Evolutionary conservation across 176 grass and related monocot species (phyloP), one percentile per base, ranked within the genome.

Genomic region (Areca catechu): DNA sequence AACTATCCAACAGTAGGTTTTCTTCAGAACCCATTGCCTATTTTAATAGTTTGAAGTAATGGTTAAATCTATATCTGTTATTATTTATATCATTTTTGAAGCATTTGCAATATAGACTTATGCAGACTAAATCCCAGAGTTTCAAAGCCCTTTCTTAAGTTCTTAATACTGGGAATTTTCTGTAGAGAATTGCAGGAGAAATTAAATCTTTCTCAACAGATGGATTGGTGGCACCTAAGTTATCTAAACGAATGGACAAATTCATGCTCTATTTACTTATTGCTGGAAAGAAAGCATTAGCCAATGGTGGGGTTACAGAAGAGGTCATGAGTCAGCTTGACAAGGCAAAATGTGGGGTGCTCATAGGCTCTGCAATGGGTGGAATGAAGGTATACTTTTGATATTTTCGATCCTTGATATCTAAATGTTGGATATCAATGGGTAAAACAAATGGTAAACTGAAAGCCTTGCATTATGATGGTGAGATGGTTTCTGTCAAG

Each of bases 241-340:
- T 98, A 63, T 76, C 84, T 37, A 98, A 75, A 65, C 67, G 94
- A 64, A 83, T 98, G 94, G 94, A 98, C 74, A 98, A 93, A 62
- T 98, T 98, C 82, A 98, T 98, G 94, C 76, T 98, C 37, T 98
- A 98, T 52, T 70, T 93, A 60, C 86, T 98, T 68, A 93, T 76
- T 59, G 94, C 94, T 56, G 94, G 94, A 50, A 98, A 98, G 75
- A 98, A 89, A 64, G 94, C 94, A 57, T 50, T 98, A 29, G 75
- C 83, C 77, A 66, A 98, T 58, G 94, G 81, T 22, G 88, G 88
- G 60, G 77, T 98, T 61, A 98, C 88, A 2, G 87, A 89, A 71
- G 94, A 93, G 65, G 19, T 98, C 48, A 89, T 71, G 88, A 79
- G 60, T 69, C 78, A 83, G 0, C 56, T 98, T 65, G 94, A 98